These are phyloP conservation scores for Talaromyces sp. DNA, from an alignment of 2,329 filamentous ascomycete genomes.

Conservation along the genomic window DNA sequence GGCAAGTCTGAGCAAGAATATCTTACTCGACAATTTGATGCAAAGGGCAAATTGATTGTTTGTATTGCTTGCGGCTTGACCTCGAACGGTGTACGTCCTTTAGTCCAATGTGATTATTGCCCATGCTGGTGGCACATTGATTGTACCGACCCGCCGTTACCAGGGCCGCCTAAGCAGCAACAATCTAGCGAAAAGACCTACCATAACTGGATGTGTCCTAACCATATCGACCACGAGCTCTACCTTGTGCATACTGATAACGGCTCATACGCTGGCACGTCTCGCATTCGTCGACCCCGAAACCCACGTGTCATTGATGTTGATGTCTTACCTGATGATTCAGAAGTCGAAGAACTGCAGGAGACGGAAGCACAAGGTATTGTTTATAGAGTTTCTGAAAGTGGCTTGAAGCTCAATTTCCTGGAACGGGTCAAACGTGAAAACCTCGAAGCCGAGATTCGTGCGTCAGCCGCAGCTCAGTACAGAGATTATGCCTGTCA, in stretches of 20 bases:
- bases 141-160: conserved; percentile 79
- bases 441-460: conserved; percentile 22
- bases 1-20: conserved; percentile 26
- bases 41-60: conserved; percentile 70
- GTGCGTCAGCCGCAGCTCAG: conserved; percentile 22
- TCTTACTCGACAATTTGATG: conserved; percentile 59
- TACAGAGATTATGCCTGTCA: conserved; percentile 27
- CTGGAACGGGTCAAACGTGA: conserved; percentile 58
- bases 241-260: conserved; percentile 47
- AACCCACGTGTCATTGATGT: conserved; percentile 64
- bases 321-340: conserved; percentile 57
- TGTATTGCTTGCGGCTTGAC: conserved; percentile 73
- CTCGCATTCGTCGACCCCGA: conserved; percentile 34
- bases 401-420: conserved; percentile 68
- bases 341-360: conserved; percentile 55
- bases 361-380: conserved; percentile 62
- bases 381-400: conserved; percentile 61
- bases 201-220: conserved; percentile 80
- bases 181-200: conserved; percentile 53
- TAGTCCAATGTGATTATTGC: conserved; percentile 85
- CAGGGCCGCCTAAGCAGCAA: conserved; percentile 65
- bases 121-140: conserved; percentile 84
- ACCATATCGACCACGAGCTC: conserved; percentile 76
- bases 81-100: conserved; percentile 62
- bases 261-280: conserved; percentile 42